Conservation (phyloP, 345 rosid genomes). For the Conringia planisiliqua region DNA sequence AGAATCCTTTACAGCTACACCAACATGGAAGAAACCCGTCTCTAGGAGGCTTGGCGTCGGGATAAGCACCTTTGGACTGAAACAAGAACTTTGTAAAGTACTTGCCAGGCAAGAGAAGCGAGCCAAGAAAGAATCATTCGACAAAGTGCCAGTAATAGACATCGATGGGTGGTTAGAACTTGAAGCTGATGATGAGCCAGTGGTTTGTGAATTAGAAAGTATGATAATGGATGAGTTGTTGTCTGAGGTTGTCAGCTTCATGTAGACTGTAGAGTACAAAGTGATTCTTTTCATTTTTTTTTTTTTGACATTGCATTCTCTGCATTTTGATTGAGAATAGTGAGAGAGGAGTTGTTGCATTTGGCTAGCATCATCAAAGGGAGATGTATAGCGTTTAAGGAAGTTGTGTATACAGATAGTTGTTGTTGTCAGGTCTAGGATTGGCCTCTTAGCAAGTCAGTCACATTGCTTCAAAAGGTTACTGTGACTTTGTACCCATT, state of each 20-base stretch:
- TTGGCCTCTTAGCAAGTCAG: constrained; percentile 24
- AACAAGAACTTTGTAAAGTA: constrained; percentile 54
- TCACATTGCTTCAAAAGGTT: constrained; percentile 20
- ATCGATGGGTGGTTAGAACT: constrained; percentile 54
- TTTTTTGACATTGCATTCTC: constrained; percentile 4
- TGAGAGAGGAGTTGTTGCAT: constrained; percentile 8
- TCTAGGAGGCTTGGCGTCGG: constrained; percentile 39
- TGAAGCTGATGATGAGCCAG: constrained; percentile 51
- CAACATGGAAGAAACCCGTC: constrained; percentile 46
- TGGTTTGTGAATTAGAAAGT: constrained; percentile 63
- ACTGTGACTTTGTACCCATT: constrained; percentile 28
- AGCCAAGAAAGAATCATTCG: constrained; percentile 38
- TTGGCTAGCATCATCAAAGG: constrained; percentile 21
- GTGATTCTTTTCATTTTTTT: constrained; percentile 27
- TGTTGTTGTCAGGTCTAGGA: constrained; percentile 17
- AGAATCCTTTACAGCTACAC: constrained; percentile 39
- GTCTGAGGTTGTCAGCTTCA: constrained; percentile 47
- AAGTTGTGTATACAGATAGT: constrained; percentile 24
- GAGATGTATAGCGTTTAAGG: constrained; percentile 24
- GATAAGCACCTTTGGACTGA: constrained; percentile 20
- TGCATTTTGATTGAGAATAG: constrained; percentile 26
- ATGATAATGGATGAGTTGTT: constrained; percentile 66
- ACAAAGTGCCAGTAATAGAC: constrained; percentile 36
- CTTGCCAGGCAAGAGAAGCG: constrained; percentile 47
- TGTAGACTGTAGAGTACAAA: constrained; percentile 35